Evolutionary conservation across 2,329 filamentous ascomycete species (phyloP).

Genomic region (Phaeosphaeriaceae sp.): DNA sequence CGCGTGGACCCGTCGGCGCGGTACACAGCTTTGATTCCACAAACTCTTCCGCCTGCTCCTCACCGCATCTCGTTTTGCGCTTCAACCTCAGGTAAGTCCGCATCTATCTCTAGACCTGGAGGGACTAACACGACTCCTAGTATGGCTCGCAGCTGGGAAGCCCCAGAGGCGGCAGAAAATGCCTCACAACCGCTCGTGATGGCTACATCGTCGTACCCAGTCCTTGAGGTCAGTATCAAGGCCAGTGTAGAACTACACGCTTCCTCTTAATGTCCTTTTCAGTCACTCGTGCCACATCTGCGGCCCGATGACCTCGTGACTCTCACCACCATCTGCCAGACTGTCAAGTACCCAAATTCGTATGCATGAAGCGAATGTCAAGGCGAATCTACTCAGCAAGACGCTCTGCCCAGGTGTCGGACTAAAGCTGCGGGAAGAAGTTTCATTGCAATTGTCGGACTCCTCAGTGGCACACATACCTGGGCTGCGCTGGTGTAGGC

Average conservation of each 20-base stretch:
- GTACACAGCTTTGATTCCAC: neutral
- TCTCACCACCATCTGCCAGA: constrained; percentile 9
- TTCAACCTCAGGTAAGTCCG: neutral
- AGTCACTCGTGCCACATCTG: constrained; percentile 8
- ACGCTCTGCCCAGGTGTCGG: constrained; percentile 16
- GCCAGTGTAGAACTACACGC: too few species aligned
- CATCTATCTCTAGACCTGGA: neutral
- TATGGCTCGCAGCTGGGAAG: constrained; percentile 7
- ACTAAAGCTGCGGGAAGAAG: neutral
- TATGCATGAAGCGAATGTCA: constrained; percentile 9
- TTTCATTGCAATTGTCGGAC: constrained; percentile 10
- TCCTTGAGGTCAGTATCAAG: constrained; percentile 14
- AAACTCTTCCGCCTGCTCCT: neutral
- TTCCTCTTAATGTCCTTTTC: too few species aligned
- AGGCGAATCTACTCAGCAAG: constrained; percentile 15
- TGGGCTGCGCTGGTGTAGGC: constrained; percentile 6
- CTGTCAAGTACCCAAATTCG: constrained; percentile 8
- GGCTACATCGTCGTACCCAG: constrained; percentile 9
- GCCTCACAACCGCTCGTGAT: constrained; percentile 1
- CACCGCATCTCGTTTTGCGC: neutral
- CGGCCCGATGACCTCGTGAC: constrained; percentile 7
- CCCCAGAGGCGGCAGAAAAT: constrained; percentile 7
- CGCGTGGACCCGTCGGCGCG: neutral
- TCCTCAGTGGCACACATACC: constrained; percentile 1
- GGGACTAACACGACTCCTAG: neutral